Percentiles rank a stretch among this genome's conserved stretches.
phyloP scores from a whole-genome alignment of 495 filamentous ascomycete genomes.

The Penicillium bovifimosum region DNA sequence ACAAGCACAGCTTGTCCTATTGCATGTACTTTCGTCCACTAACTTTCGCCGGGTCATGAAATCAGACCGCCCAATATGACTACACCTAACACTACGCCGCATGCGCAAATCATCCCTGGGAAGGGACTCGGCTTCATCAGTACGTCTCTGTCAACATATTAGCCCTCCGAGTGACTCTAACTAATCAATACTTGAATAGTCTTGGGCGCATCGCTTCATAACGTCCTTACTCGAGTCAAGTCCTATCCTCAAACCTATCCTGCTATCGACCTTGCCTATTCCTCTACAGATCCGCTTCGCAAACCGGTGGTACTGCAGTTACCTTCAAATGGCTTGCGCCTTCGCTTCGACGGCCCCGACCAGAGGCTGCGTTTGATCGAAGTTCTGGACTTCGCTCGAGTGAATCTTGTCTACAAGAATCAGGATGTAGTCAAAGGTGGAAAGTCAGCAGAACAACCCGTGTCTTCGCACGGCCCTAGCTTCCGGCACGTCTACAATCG shows the following conservation, averaged over 20 bases:
- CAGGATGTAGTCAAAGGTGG: conserved; percentile 70
- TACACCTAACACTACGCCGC: conserved; percentile 23
- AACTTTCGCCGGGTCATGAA: conserved; percentile 4
- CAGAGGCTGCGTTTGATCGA: conserved; percentile 89
- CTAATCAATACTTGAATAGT: conserved; percentile 45
- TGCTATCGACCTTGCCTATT: conserved; percentile 74
- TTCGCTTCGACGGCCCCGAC: conserved; percentile 90
- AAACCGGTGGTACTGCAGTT: conserved; percentile 67
- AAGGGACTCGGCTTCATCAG: conserved; percentile 74
- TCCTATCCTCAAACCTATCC: conserved; percentile 76
- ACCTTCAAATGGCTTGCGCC: conserved; percentile 76
- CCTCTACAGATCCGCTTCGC: conserved; percentile 60
- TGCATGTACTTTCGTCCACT: conserved; percentile 1
- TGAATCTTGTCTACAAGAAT: conserved; percentile 73
- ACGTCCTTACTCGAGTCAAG: conserved; percentile 78
- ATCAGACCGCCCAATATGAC: conserved; percentile 41
- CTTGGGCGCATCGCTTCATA: conserved; percentile 84
- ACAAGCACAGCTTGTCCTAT: not conserved
- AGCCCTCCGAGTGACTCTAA: conserved; percentile 1
- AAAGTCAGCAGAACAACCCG: conserved; percentile 37
- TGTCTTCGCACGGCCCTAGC: conserved; percentile 57
- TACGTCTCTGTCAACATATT: conserved; percentile 29
- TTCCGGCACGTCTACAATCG: conserved; percentile 91
- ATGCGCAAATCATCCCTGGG: conserved; percentile 69
- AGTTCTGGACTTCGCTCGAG: conserved; percentile 84